Evolutionary conservation across 306 rosid genomes (phyloP).

Genomic region (Canavalia ensiformis): DNA sequence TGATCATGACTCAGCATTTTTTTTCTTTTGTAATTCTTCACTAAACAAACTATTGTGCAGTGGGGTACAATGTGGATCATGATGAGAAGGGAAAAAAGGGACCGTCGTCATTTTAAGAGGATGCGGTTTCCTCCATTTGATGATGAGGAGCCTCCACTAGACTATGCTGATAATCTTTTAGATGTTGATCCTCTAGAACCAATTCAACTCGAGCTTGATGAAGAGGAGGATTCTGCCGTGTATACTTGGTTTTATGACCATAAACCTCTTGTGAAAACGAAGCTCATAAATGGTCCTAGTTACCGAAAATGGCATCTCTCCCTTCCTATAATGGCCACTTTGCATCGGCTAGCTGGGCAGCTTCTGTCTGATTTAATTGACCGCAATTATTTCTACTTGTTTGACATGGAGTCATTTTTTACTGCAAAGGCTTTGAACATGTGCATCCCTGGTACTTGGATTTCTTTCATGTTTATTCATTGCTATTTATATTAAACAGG

Average conservation of each 20-base stretch:
- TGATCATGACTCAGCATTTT: neutral
- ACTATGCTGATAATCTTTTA: slow-evolving; percentile 94
- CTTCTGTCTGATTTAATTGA: slow-evolving; percentile 95
- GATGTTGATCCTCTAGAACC: slow-evolving; percentile 99
- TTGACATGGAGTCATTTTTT: slow-evolving; percentile 99
- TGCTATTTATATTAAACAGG: neutral
- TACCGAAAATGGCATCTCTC: slow-evolving; percentile 99
- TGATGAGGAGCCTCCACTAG: slow-evolving; percentile 98
- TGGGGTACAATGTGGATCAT: slow-evolving; percentile 99
- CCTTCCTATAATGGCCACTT: slow-evolving; percentile 98
- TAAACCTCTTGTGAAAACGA: slow-evolving; percentile 95
- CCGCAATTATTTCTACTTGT: slow-evolving; percentile 95
- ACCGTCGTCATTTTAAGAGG: slow-evolving; percentile 97
- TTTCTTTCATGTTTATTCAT: slow-evolving; percentile 9
- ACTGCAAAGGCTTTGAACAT: slow-evolving; percentile 98
- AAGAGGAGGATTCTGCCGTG: slow-evolving; percentile 99
- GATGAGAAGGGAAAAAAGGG: slow-evolving; percentile 99
- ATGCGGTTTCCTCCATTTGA: slow-evolving; percentile 99
- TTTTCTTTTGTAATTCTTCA: slow-evolving; percentile 20
- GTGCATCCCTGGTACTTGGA: slow-evolving; percentile 91
- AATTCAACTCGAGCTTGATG: slow-evolving; percentile 95
- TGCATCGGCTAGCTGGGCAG: slow-evolving; percentile 98
- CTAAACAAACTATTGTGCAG: slow-evolving; percentile 52
- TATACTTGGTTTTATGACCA: slow-evolving; percentile 98
- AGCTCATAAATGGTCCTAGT: slow-evolving; percentile 98